phyloP scores from a whole-genome alignment of 1,139 yeast genomes.

The Suhomyces wounanorum region DNA sequence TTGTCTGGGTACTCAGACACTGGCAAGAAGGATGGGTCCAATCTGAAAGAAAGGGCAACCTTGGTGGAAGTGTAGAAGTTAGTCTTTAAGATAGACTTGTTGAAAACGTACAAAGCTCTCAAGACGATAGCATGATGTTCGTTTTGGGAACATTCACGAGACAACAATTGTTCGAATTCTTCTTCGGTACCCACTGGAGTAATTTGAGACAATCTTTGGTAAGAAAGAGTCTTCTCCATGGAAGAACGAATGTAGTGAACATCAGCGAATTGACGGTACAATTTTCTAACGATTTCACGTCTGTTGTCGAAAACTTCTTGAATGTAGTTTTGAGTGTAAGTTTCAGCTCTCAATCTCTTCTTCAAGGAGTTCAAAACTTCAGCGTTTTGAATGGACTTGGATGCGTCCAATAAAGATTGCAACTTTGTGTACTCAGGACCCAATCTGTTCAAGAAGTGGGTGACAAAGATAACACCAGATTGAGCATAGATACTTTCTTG shows the following conservation, averaged over 20 bases:
- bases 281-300: conserved; percentile 72
- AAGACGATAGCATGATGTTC: conserved; percentile 78
- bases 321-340: conserved; percentile 86
- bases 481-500: conserved; percentile 96
- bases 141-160: conserved; percentile 76
- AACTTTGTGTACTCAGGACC: conserved; percentile 87
- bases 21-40: conserved; percentile 86
- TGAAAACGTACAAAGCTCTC: conserved; percentile 80
- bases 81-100: conserved; percentile 86
- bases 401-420: conserved; percentile 60
- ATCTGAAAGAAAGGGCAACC: conserved; percentile 91
- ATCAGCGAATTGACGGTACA: conserved; percentile 92
- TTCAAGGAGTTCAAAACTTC: conserved; percentile 82
- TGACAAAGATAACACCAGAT: conserved; percentile 87
- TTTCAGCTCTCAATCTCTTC: conserved; percentile 89
- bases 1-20: conserved; percentile 84
- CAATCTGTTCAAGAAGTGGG: conserved; percentile 90
- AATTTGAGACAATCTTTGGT: conserved; percentile 80
- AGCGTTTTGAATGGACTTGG: conserved; percentile 60
- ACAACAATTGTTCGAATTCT: conserved; percentile 70
- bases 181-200: conserved; percentile 74
- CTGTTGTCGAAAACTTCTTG: conserved; percentile 73
- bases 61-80: conserved; percentile 93
- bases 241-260: conserved; percentile 78
- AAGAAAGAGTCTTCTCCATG: conserved; percentile 81